Percentiles rank a stretch among this genome's conserved stretches.
Evolutionary conservation across 768 basidiomycete species (phyloP).

Genomic region (Phallus indusiatus): DNA sequence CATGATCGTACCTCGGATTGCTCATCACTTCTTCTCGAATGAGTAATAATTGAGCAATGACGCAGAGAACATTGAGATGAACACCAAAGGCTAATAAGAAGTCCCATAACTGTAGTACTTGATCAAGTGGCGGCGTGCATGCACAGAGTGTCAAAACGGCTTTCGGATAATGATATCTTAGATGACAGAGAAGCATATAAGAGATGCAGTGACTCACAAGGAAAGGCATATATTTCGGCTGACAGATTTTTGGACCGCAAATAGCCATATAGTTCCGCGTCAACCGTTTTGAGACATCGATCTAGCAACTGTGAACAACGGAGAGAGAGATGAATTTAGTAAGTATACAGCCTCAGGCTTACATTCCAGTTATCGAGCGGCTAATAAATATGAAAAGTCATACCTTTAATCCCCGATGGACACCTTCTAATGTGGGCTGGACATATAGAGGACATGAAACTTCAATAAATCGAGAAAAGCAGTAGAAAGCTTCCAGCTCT

Average conservation of each 20-base stretch:
- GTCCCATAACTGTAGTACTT: slow-evolving; percentile 94
- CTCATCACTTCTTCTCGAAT: slow-evolving; percentile 87
- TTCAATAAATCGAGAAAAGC: slow-evolving; percentile 95
- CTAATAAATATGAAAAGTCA: slow-evolving; percentile 12
- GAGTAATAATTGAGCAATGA: slow-evolving; percentile 87
- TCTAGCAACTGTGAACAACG: slow-evolving; percentile 69
- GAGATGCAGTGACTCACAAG: slow-evolving; percentile 48
- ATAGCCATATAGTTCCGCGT: slow-evolving; percentile 73
- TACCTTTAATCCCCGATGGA: slow-evolving; percentile 90
- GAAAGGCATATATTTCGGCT: slow-evolving; percentile 96
- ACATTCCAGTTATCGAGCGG: neutral
- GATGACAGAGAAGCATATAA: slow-evolving; percentile 3
- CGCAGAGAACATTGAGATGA: slow-evolving; percentile 92
- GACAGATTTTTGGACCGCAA: slow-evolving; percentile 85
- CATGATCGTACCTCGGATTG: slow-evolving; percentile 59
- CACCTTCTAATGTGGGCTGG: slow-evolving; percentile 90
- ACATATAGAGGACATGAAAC: slow-evolving; percentile 93
- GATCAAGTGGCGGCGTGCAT: slow-evolving; percentile 91
- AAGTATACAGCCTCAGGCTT: no score
- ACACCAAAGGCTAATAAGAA: slow-evolving; percentile 95
- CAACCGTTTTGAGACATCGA: slow-evolving; percentile 83
- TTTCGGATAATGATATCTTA: slow-evolving; percentile 21
- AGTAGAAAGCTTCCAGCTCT: slow-evolving; percentile 96
- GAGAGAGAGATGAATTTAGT: neutral
- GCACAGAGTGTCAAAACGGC: slow-evolving; percentile 93